Percentiles rank a stretch among this genome's conserved stretches.
Conservation (phyloP, 192 early-diverging fungal genomes). For the Coemansia sp. region DNA sequence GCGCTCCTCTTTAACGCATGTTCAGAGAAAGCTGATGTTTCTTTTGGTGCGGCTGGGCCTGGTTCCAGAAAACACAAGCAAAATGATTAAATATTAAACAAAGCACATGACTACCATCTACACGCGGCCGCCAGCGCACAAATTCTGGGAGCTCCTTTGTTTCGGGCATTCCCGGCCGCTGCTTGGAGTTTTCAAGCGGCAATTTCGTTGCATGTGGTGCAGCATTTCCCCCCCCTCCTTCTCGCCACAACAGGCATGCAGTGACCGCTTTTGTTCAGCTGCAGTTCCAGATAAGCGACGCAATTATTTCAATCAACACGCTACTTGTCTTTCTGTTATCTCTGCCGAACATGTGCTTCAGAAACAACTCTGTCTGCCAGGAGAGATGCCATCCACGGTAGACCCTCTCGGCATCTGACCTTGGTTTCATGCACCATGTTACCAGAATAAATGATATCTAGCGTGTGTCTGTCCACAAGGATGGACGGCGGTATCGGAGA, state of each 20-base stretch:
- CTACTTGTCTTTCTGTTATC: not conserved
- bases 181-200: not conserved
- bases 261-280: conserved; percentile 7
- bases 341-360: not conserved
- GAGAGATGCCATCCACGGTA: not conserved
- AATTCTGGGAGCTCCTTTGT: not conserved
- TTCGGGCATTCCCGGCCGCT: conserved; percentile 1
- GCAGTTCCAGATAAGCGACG: not conserved
- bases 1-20: not conserved
- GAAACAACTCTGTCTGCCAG: not conserved
- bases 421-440: not conserved
- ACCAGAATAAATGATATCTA: not conserved
- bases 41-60: not conserved
- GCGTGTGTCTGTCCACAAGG: not conserved
- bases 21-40: too few relatives aligned
- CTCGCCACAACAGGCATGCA: not conserved
- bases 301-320: too few relatives aligned
- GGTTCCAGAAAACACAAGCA: not conserved
- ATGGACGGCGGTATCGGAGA: not conserved
- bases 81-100: too few relatives aligned
- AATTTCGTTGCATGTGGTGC: conserved; percentile 4
- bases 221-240: not conserved
- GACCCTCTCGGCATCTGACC: too few relatives aligned
- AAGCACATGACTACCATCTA: not conserved
- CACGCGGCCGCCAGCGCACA: not conserved